Evolutionary conservation across 179 eudicot genomes (phyloP).

Genomic region (Vitellaria paradoxa): DNA sequence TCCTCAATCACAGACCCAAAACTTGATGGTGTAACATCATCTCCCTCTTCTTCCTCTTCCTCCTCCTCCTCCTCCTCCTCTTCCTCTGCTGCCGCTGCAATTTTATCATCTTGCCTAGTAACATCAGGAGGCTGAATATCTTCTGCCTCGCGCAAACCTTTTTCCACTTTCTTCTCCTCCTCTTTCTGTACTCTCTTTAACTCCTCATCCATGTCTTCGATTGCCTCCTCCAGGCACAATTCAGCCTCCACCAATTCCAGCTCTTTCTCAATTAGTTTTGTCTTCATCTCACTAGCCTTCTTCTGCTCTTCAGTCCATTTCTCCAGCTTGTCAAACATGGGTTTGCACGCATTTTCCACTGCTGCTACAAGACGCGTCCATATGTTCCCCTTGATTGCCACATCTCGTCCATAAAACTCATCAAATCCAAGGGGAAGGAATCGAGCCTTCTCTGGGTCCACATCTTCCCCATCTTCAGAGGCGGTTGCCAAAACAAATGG

Average conservation of each 20-base stretch:
- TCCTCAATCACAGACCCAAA: conserved; percentile 57
- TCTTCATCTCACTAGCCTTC: conserved; percentile 39
- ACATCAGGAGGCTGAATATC: conserved; percentile 25
- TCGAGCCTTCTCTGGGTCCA: conserved; percentile 55
- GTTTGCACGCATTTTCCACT: conserved; percentile 36
- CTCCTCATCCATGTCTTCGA: conserved; percentile 70
- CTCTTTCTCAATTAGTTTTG: conserved; percentile 51
- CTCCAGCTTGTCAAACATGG: conserved; percentile 43
- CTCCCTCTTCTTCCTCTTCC: conserved; percentile 63
- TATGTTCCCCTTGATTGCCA: conserved; percentile 19
- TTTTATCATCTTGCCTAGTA: conserved; percentile 26
- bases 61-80: conserved; percentile 29
- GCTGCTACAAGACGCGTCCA: conserved; percentile 36
- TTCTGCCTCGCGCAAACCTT: conserved; percentile 36
- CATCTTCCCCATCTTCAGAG: conserved; percentile 53
- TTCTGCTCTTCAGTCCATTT: conserved; percentile 70
- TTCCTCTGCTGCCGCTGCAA: conserved; percentile 19
- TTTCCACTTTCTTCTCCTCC: conserved; percentile 48
- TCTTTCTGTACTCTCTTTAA: conserved; percentile 58
- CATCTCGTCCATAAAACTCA: conserved; percentile 63
- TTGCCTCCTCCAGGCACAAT: conserved; percentile 53
- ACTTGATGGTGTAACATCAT: conserved; percentile 61
- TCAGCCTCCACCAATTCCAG: conserved; percentile 65
- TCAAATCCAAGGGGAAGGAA: conserved; percentile 87
- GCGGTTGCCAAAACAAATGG: conserved; percentile 85